A percentile compares a stretch with the other conserved stretches of the same genome.
These are phyloP conservation scores for Penicillium italicum DNA, from an alignment of 2,329 filamentous ascomycete species.

Conservation along the genomic window DNA sequence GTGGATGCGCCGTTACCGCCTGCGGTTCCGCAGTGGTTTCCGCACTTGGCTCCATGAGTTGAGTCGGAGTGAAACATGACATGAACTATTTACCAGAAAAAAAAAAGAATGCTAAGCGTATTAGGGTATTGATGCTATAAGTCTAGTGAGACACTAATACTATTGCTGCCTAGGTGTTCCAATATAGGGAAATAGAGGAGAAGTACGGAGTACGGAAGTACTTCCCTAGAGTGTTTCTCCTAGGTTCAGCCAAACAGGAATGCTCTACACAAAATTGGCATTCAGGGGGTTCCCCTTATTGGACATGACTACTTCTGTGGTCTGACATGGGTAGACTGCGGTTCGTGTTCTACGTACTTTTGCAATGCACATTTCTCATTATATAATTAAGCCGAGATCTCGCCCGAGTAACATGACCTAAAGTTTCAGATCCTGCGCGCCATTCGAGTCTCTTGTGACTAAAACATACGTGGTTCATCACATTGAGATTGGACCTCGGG, in stretches of 20 bases:
- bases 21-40: slow-evolving; percentile 5
- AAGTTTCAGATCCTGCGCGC: slow-evolving; percentile 6
- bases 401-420: slow-evolving; percentile 1
- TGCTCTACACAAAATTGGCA: slow-evolving; percentile 8
- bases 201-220: not conserved
- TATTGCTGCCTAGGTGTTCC: not conserved
- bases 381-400: slow-evolving; percentile 4
- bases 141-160: not conserved
- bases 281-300: slow-evolving; percentile 13
- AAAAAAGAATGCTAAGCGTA: not conserved
- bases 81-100: not conserved
- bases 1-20: slow-evolving; percentile 26
- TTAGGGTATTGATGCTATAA: not conserved
- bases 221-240: not conserved
- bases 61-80: not conserved
- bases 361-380: not conserved
- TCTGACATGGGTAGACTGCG: slow-evolving; percentile 1
- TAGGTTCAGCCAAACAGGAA: slow-evolving; percentile 1
- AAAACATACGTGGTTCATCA: not conserved
- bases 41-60: not conserved
- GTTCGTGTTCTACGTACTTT: slow-evolving; percentile 4
- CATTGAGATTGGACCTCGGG: not conserved
- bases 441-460: not conserved
- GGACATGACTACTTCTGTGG: slow-evolving; percentile 7
- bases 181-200: not conserved